Conservation (phyloP, 176 grass and related monocot species). For the Miscanthus lutarioriparius region DNA sequence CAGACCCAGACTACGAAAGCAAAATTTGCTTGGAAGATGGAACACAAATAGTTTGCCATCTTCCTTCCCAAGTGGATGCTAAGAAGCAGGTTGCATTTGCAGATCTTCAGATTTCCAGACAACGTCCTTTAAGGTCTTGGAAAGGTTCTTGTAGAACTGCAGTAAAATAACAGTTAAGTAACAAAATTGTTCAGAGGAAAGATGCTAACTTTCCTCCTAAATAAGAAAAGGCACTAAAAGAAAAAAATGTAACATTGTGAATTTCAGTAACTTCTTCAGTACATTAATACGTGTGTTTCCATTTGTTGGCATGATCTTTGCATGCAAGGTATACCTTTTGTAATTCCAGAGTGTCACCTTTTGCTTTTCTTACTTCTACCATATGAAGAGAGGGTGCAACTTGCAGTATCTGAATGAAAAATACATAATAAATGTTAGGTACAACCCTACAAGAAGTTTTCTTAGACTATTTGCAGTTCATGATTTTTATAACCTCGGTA, state of each 20-base stretch:
- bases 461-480: slow-evolving; percentile 7
- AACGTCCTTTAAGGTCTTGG: slow-evolving; percentile 77
- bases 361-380: slow-evolving; percentile 92
- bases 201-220: neutral
- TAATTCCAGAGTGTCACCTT: too few relatives aligned
- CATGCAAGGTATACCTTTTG: slow-evolving; percentile 53
- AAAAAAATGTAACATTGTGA: neutral
- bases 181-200: neutral
- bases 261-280: neutral
- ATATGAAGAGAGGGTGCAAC: slow-evolving; percentile 92
- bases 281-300: neutral
- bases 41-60: slow-evolving; percentile 42
- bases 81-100: slow-evolving; percentile 31
- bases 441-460: neutral
- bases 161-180: slow-evolving; percentile 13
- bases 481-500: slow-evolving; percentile 63
- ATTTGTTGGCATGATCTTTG: neutral
- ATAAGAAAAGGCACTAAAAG: neutral
- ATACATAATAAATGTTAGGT: slow-evolving; percentile 8
- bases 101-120: slow-evolving; percentile 90
- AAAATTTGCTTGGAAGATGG: slow-evolving; percentile 21
- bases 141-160: slow-evolving; percentile 95
- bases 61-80: slow-evolving; percentile 11
- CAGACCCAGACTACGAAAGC: slow-evolving; percentile 15
- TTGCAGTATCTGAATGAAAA: slow-evolving; percentile 76